Base-by-base conservation (phyloP, 2,329 filamentous ascomycete species). In the Setomelanomma holmii region DNA sequence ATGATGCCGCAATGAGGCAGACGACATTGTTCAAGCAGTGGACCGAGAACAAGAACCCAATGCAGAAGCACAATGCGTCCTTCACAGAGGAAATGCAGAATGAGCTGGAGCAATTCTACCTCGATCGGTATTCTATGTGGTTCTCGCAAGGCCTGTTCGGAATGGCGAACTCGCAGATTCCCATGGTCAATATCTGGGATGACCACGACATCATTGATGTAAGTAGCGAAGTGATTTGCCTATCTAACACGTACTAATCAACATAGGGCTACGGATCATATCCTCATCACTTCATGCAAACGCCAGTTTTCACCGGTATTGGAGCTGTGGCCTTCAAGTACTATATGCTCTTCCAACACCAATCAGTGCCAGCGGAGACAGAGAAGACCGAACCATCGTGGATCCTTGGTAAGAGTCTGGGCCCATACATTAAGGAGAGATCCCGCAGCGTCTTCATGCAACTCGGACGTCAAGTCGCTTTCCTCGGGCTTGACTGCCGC, bases 111-210 rank as follows among this genome's bases (percentile, higher is more conserved):
- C 77, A 77, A 0, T 97, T 96, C 66, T 99, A 96, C 67, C 82
- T 99, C 0, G 84, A 96, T 53, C 85, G 90, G 17, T 99, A 99
- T 68, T 86, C 87, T 54, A 89, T 88, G 83, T 99, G 95, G 93
- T 99, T 98, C 75, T 97, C 93, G 0, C 93, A 96, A 67, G 95
- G 96, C 0, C 79, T 98, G 4, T 99, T 97, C 68, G 86, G 89
- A n/a, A 84, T 99, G 69, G 95, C 93, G 4, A 93, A 89, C 64
- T 89, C 90, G 1, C 93, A 98, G 72, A 98, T 99, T 40, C 93
- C 95, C 7, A 98, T 97, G 93, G 86, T 99, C 66, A 99, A 99
- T 72, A 93, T 99, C 74, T 97, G 90, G 81, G 93, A 98, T 73
- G 95, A 98, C 65, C 95, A 98, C 71, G 80, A 82, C 56, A 82